phyloP scores from a whole-genome alignment of 345 rosid species.

The Cardamine resedifolia region DNA sequence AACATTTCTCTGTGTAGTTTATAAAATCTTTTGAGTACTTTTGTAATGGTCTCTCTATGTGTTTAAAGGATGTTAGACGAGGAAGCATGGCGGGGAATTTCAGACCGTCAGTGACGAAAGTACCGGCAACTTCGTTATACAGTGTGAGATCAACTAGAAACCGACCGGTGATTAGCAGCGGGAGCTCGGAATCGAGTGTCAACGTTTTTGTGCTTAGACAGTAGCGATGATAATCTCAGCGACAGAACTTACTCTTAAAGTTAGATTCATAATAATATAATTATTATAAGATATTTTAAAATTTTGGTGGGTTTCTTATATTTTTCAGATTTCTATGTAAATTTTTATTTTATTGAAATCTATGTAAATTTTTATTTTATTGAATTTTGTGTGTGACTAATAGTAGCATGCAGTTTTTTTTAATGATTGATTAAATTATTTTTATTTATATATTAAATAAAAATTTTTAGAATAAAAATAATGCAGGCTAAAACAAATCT shows the following conservation, averaged over 20 bases:
- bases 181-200: constrained; percentile 73
- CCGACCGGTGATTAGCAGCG: constrained; percentile 58
- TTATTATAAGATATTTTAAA: too few species aligned
- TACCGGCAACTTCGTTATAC: constrained; percentile 62
- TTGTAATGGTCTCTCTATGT: constrained; percentile 1
- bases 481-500: too few species aligned
- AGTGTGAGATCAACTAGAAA: constrained; percentile 62
- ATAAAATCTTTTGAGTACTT: background rate
- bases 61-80: constrained; percentile 54
- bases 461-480: too few species aligned
- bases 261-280: too few species aligned
- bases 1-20: background rate
- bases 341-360: too few species aligned
- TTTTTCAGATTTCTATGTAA: background rate
- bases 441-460: too few species aligned
- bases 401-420: too few species aligned
- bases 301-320: too few species aligned
- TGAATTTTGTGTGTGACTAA: too few species aligned
- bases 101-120: constrained; percentile 54
- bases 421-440: too few species aligned
- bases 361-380: too few species aligned
- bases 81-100: constrained; percentile 58
- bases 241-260: constrained; percentile 14
- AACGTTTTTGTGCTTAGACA: constrained; percentile 53
- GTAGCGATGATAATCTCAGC: constrained; percentile 40